Percentiles rank a stretch among this genome's conserved stretches.
Evolutionary conservation across 768 basidiomycete species (phyloP).

Genomic region (Lactarius hatsudake): DNA sequence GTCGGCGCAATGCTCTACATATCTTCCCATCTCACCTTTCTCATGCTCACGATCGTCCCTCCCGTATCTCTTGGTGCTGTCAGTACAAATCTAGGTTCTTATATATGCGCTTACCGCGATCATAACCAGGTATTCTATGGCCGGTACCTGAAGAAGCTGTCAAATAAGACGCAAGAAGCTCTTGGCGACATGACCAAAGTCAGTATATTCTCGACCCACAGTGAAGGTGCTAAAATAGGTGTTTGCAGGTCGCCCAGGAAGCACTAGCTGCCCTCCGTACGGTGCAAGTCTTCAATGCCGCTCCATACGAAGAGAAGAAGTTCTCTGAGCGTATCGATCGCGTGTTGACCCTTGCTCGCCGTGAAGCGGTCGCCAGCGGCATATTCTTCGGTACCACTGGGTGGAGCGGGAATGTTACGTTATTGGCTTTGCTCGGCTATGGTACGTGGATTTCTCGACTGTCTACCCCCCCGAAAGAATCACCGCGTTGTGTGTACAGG

Average conservation of each 20-base stretch:
- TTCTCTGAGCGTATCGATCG: conserved; percentile 64
- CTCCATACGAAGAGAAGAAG: conserved; percentile 68
- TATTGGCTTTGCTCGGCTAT: conserved; percentile 87
- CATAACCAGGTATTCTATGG: conserved; percentile 84
- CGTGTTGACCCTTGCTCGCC: conserved; percentile 77
- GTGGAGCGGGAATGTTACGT: conserved; percentile 90
- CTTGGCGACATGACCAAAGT: conserved; percentile 91
- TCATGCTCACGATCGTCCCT: conserved; percentile 93
- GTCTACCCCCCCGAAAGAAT: neutral
- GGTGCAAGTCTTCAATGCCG: conserved; percentile 88
- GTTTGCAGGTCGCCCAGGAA: conserved; percentile 76
- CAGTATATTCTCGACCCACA: neutral
- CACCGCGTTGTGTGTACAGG: conserved; percentile 43
- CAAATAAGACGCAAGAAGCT: conserved; percentile 90
- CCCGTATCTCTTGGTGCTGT: conserved; percentile 85
- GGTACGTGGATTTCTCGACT: conserved; percentile 45
- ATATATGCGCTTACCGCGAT: conserved; percentile 19
- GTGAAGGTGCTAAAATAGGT: neutral
- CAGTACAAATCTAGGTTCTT: conserved; percentile 37
- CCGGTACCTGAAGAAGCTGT: conserved; percentile 87
- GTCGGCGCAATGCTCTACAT: conserved; percentile 96
- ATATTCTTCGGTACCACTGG: conserved; percentile 92
- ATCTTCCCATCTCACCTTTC: conserved; percentile 78
- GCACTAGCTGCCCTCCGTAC: conserved; percentile 84
- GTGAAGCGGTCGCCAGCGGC: conserved; percentile 86